Conservation (phyloP, 352 stramenopile genomes). For the Phytophthora boehmeriae region DNA sequence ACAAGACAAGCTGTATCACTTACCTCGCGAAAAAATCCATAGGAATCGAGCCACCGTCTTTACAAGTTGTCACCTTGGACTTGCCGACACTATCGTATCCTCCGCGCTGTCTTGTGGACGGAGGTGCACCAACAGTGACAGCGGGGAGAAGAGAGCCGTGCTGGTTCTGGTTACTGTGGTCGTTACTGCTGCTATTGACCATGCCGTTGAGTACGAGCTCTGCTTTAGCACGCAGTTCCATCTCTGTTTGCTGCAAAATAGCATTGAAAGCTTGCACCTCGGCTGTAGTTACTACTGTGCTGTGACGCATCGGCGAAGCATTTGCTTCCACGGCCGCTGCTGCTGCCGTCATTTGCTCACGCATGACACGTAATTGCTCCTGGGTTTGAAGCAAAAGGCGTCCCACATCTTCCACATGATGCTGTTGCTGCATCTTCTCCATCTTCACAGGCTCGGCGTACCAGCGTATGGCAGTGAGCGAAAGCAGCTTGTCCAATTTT, state of each 20-base stretch:
- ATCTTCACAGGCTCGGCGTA: conserved; percentile 35
- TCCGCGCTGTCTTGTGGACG: conserved; percentile 14
- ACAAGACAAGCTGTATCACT: background rate
- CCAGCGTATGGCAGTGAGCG: background rate
- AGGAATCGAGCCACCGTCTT: conserved; percentile 33
- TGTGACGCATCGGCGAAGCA: conserved; percentile 38
- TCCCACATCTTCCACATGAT: conserved; percentile 85
- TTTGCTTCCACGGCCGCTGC: conserved; percentile 39
- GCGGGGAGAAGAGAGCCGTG: conserved; percentile 32
- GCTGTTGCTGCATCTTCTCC: conserved; percentile 79
- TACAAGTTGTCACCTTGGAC: conserved; percentile 8
- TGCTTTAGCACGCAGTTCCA: conserved; percentile 77
- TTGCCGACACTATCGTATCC: conserved; percentile 14
- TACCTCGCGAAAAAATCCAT: conserved; percentile 59
- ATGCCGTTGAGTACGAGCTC: conserved; percentile 79
- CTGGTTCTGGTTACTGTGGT: conserved; percentile 25
- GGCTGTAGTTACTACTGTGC: conserved; percentile 22
- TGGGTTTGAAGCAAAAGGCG: conserved; percentile 84
- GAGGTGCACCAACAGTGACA: conserved; percentile 16
- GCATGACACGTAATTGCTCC: conserved; percentile 76
- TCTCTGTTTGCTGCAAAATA: conserved; percentile 73
- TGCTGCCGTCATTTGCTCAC: conserved; percentile 66
- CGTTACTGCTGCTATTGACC: conserved; percentile 51
- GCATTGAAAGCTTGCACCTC: conserved; percentile 64
- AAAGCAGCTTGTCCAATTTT: conserved; percentile 29